These are phyloP conservation scores for Dicorynia guianensis DNA, from an alignment of 306 rosid species.

Conservation along the genomic window DNA sequence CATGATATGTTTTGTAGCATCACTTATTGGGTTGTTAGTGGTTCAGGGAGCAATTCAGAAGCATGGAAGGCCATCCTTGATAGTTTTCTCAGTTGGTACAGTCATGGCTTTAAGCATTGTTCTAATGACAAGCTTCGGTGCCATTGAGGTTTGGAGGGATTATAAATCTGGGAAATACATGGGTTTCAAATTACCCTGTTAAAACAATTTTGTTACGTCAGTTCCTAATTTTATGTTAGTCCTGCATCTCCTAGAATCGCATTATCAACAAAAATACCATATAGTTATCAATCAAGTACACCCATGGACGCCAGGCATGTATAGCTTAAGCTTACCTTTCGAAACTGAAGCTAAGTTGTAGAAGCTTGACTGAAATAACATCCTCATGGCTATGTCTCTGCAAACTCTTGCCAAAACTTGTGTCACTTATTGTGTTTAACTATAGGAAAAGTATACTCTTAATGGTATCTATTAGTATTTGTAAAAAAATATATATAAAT, in stretches of 20 bases:
- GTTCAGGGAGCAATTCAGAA: slow-evolving; percentile 68
- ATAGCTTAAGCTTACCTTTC: not conserved
- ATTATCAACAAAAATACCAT: not conserved
- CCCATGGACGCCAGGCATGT: not conserved
- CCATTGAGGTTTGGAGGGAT: slow-evolving; percentile 63
- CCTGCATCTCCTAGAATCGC: not conserved
- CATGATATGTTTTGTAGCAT: slow-evolving; percentile 68
- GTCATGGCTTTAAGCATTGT: slow-evolving; percentile 82
- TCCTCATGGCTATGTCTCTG: not conserved
- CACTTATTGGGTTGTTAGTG: slow-evolving; percentile 71
- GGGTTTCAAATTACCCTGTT: slow-evolving; percentile 90
- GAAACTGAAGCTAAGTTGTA: not conserved
- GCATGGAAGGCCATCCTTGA: slow-evolving; percentile 82
- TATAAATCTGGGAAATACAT: slow-evolving; percentile 67
- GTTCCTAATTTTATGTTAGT: slow-evolving; percentile 26
- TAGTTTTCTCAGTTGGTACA: slow-evolving; percentile 75
- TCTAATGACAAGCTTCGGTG: slow-evolving; percentile 85
- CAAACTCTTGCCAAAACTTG: too few species aligned
- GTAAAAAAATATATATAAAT: too few species aligned
- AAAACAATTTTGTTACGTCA: slow-evolving; percentile 26
- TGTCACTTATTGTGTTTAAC: too few species aligned
- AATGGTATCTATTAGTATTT: too few species aligned
- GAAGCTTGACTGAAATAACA: not conserved
- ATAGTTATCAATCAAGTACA: slow-evolving; percentile 5
- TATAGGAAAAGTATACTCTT: too few species aligned